Percentiles rank a stretch among this genome's conserved stretches.
Conservation (phyloP, 73 alveolate species). For the Tetrahymena borealis region DNA sequence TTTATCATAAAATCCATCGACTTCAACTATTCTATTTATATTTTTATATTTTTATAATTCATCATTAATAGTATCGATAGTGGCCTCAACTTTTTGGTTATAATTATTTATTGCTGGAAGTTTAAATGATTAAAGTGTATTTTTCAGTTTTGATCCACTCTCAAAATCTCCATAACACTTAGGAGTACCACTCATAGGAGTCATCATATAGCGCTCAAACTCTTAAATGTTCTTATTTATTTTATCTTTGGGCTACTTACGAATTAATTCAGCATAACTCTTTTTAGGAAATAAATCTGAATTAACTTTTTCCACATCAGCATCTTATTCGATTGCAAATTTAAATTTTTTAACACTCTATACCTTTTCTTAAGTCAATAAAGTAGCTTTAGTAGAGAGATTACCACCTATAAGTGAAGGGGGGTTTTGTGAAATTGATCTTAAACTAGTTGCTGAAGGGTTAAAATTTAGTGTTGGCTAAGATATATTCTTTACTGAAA, state of each 20-base stretch:
- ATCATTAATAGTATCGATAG: not conserved
- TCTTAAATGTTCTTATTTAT: not conserved
- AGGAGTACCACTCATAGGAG: not conserved
- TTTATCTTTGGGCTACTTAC: not conserved
- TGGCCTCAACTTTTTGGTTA: not conserved
- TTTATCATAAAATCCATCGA: not conserved
- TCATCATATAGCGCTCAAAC: not conserved
- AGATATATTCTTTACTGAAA: no score
- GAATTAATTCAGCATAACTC: not conserved
- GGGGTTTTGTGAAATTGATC: no score
- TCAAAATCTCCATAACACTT: not conserved
- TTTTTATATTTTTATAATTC: not conserved
- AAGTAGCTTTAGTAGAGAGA: not conserved
- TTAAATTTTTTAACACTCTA: not conserved
- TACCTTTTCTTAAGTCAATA: not conserved
- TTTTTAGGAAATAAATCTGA: not conserved
- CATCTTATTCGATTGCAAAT: not conserved
- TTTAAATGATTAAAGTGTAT: not conserved
- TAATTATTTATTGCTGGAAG: not conserved
- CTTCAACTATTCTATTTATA: not conserved
- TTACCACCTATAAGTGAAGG: no score
- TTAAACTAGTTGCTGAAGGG: no score
- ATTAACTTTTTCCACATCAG: not conserved
- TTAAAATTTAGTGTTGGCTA: no score
- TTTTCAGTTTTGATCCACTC: not conserved